A percentile compares a stretch with the other conserved stretches of the same genome.
phyloP scores from a whole-genome alignment of 148 eudicot species.

The Linanthus parryae region DNA sequence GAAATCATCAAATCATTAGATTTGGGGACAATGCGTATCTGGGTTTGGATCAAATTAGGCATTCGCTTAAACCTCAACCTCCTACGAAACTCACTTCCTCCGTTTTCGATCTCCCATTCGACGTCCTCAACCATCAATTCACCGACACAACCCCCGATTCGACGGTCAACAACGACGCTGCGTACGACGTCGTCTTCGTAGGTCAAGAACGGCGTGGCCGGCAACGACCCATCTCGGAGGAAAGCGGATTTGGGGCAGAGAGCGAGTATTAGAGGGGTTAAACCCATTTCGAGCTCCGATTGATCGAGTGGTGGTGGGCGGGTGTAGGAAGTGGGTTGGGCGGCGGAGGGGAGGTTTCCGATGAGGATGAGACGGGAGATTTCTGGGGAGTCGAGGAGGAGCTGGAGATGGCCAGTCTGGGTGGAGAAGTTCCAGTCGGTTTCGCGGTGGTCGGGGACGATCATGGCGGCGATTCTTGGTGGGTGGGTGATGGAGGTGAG shows the following conservation, averaged over 20 bases:
- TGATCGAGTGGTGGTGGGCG: not conserved
- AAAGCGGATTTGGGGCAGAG: conserved; percentile 44
- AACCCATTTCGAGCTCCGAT: conserved; percentile 17
- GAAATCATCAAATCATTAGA: conserved; percentile 7
- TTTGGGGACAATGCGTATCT: conserved; percentile 43
- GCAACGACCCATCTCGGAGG: too few relatives aligned
- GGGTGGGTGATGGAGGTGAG: conserved; percentile 7
- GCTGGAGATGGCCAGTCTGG: conserved; percentile 65
- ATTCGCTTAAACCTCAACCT: conserved; percentile 90
- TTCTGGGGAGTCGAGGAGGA: conserved; percentile 31
- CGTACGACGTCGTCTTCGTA: conserved; percentile 63
- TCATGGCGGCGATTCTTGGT: conserved; percentile 49
- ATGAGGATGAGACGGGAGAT: conserved; percentile 71
- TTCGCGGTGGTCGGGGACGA: conserved; percentile 68
- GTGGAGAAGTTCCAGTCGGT: conserved; percentile 84
- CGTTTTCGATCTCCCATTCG: conserved; percentile 35
- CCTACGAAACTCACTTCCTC: conserved; percentile 48
- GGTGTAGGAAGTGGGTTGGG: conserved; percentile 13
- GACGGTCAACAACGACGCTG: conserved; percentile 39
- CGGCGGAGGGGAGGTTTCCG: conserved; percentile 26
- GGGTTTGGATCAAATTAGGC: conserved; percentile 80
- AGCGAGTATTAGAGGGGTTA: conserved; percentile 38
- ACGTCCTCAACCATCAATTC: conserved; percentile 80
- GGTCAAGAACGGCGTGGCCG: conserved; percentile 45
- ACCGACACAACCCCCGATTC: conserved; percentile 53